A percentile compares a stretch with the other conserved stretches of the same genome.
phyloP scores from a whole-genome alignment of 2,329 filamentous ascomycete species.

The Incumbomyces delicatus region DNA sequence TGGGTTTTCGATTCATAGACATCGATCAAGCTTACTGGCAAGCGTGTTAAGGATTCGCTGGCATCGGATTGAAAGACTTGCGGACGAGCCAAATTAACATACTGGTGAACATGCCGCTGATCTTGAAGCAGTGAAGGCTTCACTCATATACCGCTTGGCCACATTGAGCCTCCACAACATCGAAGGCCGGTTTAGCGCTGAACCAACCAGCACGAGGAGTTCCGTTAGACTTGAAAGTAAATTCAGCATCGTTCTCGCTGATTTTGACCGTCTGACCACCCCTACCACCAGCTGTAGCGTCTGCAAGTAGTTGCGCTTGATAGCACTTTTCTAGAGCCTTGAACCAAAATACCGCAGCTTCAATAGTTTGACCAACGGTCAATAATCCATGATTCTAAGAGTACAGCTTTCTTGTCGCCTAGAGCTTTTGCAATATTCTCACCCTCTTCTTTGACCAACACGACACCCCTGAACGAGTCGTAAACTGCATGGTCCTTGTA shows the following conservation, averaged over 20 bases:
- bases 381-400: slow-evolving; percentile 35
- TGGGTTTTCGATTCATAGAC: too few species aligned
- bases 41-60: too few species aligned
- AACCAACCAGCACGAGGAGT: slow-evolving; percentile 57
- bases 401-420: slow-evolving; percentile 32
- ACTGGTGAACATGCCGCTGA: too few species aligned
- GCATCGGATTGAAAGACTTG: too few species aligned
- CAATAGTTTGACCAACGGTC: slow-evolving; percentile 32
- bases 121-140: too few species aligned
- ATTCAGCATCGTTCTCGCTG: slow-evolving; percentile 55
- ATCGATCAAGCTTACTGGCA: too few species aligned
- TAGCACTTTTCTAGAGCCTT: slow-evolving; percentile 46
- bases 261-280: slow-evolving; percentile 50
- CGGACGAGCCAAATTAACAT: too few species aligned
- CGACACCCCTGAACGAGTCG: slow-evolving; percentile 30
- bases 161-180: slow-evolving; percentile 25
- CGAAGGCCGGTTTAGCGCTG: slow-evolving; percentile 61
- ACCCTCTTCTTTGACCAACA: slow-evolving; percentile 32
- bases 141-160: too few species aligned
- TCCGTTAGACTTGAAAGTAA: slow-evolving; percentile 58
- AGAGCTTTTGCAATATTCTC: slow-evolving; percentile 29
- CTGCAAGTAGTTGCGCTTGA: slow-evolving; percentile 44
- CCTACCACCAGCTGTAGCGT: slow-evolving; percentile 36
- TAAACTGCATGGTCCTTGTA: slow-evolving; percentile 35
- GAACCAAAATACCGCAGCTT: slow-evolving; percentile 46